Evolutionary conservation across 169 alveolate species (phyloP).

Genomic region (Plasmodium chabaudi): DNA sequence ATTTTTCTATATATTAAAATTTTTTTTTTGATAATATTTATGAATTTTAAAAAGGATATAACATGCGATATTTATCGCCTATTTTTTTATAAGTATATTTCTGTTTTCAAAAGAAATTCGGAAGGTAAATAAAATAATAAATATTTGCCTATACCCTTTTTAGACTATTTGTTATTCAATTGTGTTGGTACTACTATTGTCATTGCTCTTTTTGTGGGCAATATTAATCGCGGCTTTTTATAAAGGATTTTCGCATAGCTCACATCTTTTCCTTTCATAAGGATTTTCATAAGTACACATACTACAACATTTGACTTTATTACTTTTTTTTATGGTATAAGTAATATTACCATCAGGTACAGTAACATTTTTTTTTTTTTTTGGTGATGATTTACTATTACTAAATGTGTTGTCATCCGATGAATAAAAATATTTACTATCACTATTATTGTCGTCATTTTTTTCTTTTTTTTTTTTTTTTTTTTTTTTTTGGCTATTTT

Average conservation of each 20-base stretch:
- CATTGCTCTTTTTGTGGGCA: too few species aligned
- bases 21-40: too few species aligned
- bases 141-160: not conserved
- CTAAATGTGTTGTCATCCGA: not conserved
- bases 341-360: slow-evolving; percentile 59
- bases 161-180: not conserved
- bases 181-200: too few species aligned
- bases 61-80: too few species aligned
- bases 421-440: not conserved
- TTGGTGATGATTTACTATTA: not conserved
- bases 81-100: too few species aligned
- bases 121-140: not conserved
- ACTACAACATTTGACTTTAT: slow-evolving; percentile 44
- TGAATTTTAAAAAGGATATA: not conserved
- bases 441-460: slow-evolving; percentile 3
- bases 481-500: slow-evolving; percentile 2
- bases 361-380: slow-evolving; percentile 13
- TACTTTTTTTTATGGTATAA: slow-evolving; percentile 48
- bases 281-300: slow-evolving; percentile 71
- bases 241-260: slow-evolving; percentile 39
- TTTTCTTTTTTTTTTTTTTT: not conserved
- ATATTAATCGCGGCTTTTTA: not conserved
- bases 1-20: too few species aligned
- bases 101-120: not conserved
- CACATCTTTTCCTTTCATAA: slow-evolving; percentile 50